Evolutionary conservation across 768 basidiomycete genomes (phyloP).

Genomic region (Amanita muscaria): DNA sequence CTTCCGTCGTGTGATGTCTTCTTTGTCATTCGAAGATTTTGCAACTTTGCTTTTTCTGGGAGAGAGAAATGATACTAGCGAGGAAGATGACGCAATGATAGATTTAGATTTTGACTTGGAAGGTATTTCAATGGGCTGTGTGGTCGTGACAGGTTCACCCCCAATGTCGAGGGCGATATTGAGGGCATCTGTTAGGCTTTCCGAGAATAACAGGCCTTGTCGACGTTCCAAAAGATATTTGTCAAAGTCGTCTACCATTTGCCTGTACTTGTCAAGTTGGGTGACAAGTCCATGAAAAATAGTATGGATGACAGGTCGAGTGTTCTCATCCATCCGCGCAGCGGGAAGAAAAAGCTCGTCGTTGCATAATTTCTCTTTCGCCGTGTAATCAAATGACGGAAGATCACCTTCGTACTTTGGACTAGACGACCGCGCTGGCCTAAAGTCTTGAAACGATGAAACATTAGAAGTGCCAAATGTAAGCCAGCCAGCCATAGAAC

Average conservation of each 20-base stretch:
- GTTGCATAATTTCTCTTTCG: conserved; percentile 56
- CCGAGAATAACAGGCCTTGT: conserved; percentile 83
- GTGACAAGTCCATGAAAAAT: conserved; percentile 74
- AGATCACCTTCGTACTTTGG: conserved; percentile 60
- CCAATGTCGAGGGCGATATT: conserved; percentile 60
- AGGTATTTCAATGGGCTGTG: conserved; percentile 20
- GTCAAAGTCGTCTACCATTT: conserved; percentile 72
- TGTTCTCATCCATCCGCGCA: conserved; percentile 57
- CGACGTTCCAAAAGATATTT: conserved; percentile 76
- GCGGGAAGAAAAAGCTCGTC: conserved; percentile 55
- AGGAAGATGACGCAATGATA: conserved; percentile 43
- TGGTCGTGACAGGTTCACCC: conserved; percentile 29
- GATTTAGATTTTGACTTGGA: conserved; percentile 39
- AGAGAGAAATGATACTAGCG: conserved; percentile 70
- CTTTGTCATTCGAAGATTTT: conserved; percentile 25
- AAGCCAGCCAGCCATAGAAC: conserved; percentile 85
- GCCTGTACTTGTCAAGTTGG: conserved; percentile 76
- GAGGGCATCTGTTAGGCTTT: conserved; percentile 87
- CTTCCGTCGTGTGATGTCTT: conserved; percentile 39
- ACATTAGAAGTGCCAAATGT: conserved; percentile 51
- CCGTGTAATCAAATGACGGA: conserved; percentile 66
- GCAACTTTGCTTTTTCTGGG: conserved; percentile 57
- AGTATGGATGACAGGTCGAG: conserved; percentile 72
- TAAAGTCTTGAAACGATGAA: background rate
- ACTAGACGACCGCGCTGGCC: background rate